Evolutionary conservation across 768 basidiomycete genomes (phyloP).

Genomic region (Tricholomella constricta): DNA sequence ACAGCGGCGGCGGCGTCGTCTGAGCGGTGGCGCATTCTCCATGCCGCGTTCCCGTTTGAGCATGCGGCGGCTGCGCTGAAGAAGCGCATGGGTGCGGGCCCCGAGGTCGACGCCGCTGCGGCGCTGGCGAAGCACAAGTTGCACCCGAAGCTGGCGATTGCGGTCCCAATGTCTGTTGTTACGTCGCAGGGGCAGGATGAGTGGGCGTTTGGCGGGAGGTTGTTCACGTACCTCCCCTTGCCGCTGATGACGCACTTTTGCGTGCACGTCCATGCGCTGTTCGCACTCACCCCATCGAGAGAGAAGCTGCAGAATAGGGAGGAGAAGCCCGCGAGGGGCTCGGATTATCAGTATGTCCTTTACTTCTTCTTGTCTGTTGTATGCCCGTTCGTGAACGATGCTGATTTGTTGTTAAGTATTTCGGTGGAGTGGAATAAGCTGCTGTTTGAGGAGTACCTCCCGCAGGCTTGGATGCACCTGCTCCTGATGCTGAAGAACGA

Average conservation of each 20-base stretch:
- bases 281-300: constrained; percentile 47
- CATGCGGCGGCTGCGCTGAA: constrained; percentile 29
- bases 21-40: constrained; percentile 37
- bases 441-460: no score
- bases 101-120: constrained; percentile 22
- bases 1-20: no score
- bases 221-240: constrained; percentile 53
- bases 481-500: constrained; percentile 32
- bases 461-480: constrained; percentile 41
- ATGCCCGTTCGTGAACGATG: no score
- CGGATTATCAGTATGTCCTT: constrained; percentile 41
- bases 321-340: constrained; percentile 38
- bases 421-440: constrained; percentile 50
- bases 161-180: constrained; percentile 28
- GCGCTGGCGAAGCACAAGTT: constrained; percentile 43
- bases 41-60: constrained; percentile 26
- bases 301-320: constrained; percentile 45
- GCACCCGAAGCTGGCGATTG: constrained; percentile 38
- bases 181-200: neutral
- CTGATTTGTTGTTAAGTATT: constrained; percentile 29
- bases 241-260: constrained; percentile 48
- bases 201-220: constrained; percentile 29
- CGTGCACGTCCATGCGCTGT: constrained; percentile 46
- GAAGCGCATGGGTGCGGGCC: constrained; percentile 23
- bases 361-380: neutral